Evolutionary conservation across 352 stramenopile genomes (phyloP).

Genomic region (Aphanomyces euteiches): DNA sequence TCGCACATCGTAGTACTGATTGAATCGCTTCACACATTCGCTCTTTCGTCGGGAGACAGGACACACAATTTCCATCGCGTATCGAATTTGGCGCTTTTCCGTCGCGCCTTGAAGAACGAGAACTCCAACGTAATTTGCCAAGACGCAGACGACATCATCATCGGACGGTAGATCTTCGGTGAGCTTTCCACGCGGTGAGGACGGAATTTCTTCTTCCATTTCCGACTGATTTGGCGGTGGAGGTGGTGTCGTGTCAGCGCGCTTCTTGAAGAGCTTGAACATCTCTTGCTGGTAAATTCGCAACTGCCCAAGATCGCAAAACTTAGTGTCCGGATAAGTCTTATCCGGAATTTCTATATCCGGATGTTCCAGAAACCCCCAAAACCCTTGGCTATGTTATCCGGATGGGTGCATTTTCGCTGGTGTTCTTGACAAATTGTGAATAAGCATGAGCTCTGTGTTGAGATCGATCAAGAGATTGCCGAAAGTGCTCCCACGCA

Average conservation of each 20-base stretch:
- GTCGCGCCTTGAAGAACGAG: slow-evolving; percentile 18
- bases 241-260: background rate
- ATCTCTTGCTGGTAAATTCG: background rate
- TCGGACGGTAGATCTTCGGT: background rate
- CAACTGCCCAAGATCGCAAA: slow-evolving; percentile 16
- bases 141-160: background rate
- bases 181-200: background rate
- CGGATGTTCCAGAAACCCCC: no score
- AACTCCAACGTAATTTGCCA: slow-evolving; percentile 16
- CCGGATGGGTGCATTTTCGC: background rate
- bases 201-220: background rate
- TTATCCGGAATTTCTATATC: no score
- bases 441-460: no score
- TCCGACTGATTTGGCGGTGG: background rate
- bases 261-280: background rate
- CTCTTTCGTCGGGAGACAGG: background rate
- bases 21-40: slow-evolving; percentile 24
- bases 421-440: slow-evolving; percentile 13
- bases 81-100: slow-evolving; percentile 17
- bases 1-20: slow-evolving; percentile 19
- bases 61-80: slow-evolving; percentile 19
- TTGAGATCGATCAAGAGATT: no score
- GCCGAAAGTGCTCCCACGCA: no score
- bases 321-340: background rate
- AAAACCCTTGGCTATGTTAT: no score